Conservation (phyloP, 306 rosid species). For the Cucurbita argyrosperma region DNA sequence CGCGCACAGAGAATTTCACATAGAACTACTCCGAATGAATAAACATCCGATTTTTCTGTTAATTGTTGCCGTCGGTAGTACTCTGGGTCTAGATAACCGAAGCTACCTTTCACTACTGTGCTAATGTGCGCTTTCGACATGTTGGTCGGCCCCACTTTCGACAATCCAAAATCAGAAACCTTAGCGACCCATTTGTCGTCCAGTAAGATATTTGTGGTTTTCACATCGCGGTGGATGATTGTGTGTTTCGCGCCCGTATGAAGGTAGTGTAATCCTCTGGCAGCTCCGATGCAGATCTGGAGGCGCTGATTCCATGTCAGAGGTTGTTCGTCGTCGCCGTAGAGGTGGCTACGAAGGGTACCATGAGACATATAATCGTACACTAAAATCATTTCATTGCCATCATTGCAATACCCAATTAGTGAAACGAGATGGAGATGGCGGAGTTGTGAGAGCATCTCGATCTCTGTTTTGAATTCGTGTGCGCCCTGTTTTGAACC, state of each 20-base stretch:
- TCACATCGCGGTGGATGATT: slow-evolving; percentile 41
- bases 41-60: slow-evolving; percentile 40
- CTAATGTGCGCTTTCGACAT: slow-evolving; percentile 11
- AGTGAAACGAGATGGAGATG: neutral
- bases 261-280: slow-evolving; percentile 19
- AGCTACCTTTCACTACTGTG: slow-evolving; percentile 15
- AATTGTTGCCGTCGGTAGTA: slow-evolving; percentile 9
- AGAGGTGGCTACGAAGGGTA: slow-evolving; percentile 7
- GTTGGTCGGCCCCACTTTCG: slow-evolving; percentile 6
- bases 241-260: slow-evolving; percentile 12
- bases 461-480: slow-evolving; percentile 21
- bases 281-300: slow-evolving; percentile 5
- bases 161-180: slow-evolving; percentile 32
- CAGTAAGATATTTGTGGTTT: slow-evolving; percentile 19
- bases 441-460: neutral
- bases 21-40: slow-evolving; percentile 42
- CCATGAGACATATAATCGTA: neutral
- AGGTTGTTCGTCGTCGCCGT: neutral
- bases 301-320: neutral
- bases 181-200: slow-evolving; percentile 29
- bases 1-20: slow-evolving; percentile 35
- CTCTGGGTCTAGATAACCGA: slow-evolving; percentile 19
- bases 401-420: neutral
- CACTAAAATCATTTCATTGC: slow-evolving; percentile 20
- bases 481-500: slow-evolving; percentile 22